These are phyloP conservation scores for Apocynum venetum DNA, from an alignment of 257 asterid genomes.

Conservation along the genomic window DNA sequence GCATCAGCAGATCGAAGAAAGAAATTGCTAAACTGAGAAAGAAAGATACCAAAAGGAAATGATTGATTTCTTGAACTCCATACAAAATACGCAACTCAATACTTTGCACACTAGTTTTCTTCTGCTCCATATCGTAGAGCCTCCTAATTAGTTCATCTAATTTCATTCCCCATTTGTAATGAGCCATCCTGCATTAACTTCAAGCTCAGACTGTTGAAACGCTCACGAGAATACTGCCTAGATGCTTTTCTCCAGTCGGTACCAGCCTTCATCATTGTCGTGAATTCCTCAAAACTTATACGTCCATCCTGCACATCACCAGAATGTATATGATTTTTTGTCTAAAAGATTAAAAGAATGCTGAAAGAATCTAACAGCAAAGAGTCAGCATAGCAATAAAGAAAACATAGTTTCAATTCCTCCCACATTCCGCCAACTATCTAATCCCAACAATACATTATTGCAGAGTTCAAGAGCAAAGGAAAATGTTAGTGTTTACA, in stretches of 20 bases:
- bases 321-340: background rate
- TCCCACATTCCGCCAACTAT: background rate
- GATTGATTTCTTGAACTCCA: slow-evolving; percentile 1
- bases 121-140: background rate
- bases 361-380: background rate
- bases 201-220: slow-evolving; percentile 72
- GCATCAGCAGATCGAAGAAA: background rate
- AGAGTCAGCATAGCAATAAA: background rate
- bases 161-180: slow-evolving; percentile 38
- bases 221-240: slow-evolving; percentile 31
- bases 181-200: slow-evolving; percentile 65
- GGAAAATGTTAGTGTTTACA: background rate
- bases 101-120: background rate
- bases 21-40: background rate
- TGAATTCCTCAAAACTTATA: slow-evolving; percentile 75
- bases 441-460: background rate
- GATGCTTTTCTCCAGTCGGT: slow-evolving; percentile 83
- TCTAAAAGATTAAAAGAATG: background rate
- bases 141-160: background rate
- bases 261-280: slow-evolving; percentile 81
- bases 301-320: slow-evolving; percentile 55
- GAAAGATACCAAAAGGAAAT: slow-evolving; percentile 2
- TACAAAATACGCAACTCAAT: slow-evolving; percentile 1
- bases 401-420: background rate
- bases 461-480: background rate